A percentile compares a stretch with the other conserved stretches of the same genome.
phyloP scores from a whole-genome alignment of 2,329 filamentous ascomycete genomes.

The Xylaria sp. region DNA sequence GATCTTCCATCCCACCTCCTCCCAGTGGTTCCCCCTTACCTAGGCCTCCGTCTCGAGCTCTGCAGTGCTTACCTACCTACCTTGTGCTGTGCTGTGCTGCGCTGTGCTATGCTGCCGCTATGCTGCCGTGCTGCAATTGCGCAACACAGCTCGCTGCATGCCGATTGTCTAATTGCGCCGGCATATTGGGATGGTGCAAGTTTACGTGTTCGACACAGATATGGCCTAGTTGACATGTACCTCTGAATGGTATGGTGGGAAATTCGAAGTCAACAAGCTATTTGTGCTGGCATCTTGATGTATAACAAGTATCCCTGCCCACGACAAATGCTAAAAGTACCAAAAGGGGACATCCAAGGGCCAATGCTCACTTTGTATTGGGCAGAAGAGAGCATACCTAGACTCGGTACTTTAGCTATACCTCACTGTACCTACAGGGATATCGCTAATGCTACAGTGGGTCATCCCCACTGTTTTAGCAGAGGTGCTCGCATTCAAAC shows the following conservation, averaged over 20 bases:
- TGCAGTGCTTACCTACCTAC: slow-evolving; percentile 2
- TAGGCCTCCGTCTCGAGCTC: background rate
- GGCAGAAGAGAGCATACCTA: slow-evolving; percentile 27
- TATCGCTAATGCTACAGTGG: slow-evolving; percentile 7
- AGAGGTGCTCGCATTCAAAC: too few species aligned
- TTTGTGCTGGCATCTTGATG: slow-evolving; percentile 10
- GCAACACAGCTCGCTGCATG: slow-evolving; percentile 14
- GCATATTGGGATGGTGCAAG: slow-evolving; percentile 14
- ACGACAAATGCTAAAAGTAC: slow-evolving; percentile 24
- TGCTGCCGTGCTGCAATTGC: slow-evolving; percentile 13
- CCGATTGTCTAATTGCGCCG: slow-evolving; percentile 3
- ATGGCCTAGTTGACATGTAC: background rate
- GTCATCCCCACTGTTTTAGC: background rate
- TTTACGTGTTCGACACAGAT: slow-evolving; percentile 9
- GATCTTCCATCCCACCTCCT: slow-evolving; percentile 38
- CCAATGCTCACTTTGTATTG: slow-evolving; percentile 36
- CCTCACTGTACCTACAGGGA: slow-evolving; percentile 20
- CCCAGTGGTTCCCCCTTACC: background rate
- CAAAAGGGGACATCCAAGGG: slow-evolving; percentile 33
- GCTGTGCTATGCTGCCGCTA: slow-evolving; percentile 5
- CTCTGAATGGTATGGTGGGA: slow-evolving; percentile 15
- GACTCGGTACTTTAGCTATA: slow-evolving; percentile 34
- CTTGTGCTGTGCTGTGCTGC: slow-evolving; percentile 6
- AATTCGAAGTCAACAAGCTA: slow-evolving; percentile 1
- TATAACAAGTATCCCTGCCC: slow-evolving; percentile 32